phyloP scores from a whole-genome alignment of 345 rosid genomes.

The Punica granatum region DNA sequence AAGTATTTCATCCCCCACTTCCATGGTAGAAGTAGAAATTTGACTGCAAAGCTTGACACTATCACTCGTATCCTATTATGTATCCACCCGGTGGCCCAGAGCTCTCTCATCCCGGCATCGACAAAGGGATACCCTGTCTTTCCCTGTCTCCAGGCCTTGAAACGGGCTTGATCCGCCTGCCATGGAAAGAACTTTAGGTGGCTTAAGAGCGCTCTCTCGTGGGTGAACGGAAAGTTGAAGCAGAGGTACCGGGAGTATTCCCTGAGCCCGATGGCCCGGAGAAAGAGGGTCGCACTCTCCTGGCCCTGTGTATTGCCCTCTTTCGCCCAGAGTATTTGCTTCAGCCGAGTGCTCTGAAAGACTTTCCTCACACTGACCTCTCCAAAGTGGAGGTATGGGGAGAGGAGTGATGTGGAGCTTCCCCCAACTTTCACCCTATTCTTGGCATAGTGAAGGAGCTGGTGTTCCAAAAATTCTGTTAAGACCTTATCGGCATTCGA shows the following conservation, averaged over 20 bases:
- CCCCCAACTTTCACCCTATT: constrained; percentile 54
- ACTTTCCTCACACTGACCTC: constrained; percentile 86
- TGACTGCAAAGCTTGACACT: constrained; percentile 82
- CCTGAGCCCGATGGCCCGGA: constrained; percentile 73
- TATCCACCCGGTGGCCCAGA: constrained; percentile 97
- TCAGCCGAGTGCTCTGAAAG: constrained; percentile 56
- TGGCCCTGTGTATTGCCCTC: constrained; percentile 53
- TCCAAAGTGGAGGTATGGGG: constrained; percentile 92
- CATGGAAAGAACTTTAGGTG: constrained; percentile 77
- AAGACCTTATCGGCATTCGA: constrained; percentile 66
- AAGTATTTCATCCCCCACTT: constrained; percentile 96
- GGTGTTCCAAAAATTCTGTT: constrained; percentile 57
- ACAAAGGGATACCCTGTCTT: constrained; percentile 90
- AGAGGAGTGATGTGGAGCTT: constrained; percentile 63
- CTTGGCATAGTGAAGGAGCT: constrained; percentile 46
- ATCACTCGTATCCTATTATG: constrained; percentile 85
- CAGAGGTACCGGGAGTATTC: constrained; percentile 92
- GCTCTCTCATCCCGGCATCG: constrained; percentile 98
- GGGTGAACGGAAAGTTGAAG: constrained; percentile 91
- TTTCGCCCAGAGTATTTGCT: constrained; percentile 67
- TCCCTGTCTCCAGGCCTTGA: constrained; percentile 95
- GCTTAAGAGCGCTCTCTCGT: constrained; percentile 57
- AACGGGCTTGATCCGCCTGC: constrained; percentile 45
- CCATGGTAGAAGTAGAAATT: constrained; percentile 89
- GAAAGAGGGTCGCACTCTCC: constrained; percentile 56